phyloP scores from a whole-genome alignment of 169 alveolate genomes.

The Eimeria praecox region DNA sequence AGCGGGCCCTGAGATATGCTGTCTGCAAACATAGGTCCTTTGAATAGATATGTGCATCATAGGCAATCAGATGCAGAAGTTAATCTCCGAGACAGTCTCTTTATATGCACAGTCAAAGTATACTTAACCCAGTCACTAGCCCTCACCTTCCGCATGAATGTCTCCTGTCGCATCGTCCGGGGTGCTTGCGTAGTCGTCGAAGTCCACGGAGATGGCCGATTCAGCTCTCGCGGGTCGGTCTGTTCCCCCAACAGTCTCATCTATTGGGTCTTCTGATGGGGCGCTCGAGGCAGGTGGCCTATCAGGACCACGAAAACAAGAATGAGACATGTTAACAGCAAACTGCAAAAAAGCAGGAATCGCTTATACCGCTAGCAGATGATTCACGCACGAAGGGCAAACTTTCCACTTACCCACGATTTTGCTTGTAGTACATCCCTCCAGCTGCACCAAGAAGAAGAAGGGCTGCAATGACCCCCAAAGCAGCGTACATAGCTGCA shows the following conservation, averaged over 20 bases:
- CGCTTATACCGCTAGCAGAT: background rate
- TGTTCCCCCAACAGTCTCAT: constrained; percentile 51
- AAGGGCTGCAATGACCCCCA: constrained; percentile 4
- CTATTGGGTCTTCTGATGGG: background rate
- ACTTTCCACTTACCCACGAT: background rate
- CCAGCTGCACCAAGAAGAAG: constrained; percentile 55
- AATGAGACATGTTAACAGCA: background rate
- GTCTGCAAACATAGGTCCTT: background rate
- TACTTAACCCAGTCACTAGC: background rate
- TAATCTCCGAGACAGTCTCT: background rate
- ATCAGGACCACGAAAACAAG: background rate
- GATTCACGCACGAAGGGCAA: background rate
- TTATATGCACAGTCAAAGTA: background rate
- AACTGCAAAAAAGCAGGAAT: background rate
- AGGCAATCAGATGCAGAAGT: background rate
- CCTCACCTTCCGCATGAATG: constrained; percentile 65
- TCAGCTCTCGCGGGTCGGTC: constrained; percentile 48
- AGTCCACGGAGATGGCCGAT: constrained; percentile 65
- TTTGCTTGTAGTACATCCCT: constrained; percentile 51
- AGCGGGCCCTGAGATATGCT: background rate
- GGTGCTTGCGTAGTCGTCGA: constrained; percentile 70
- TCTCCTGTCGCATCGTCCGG: constrained; percentile 71
- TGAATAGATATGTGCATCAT: background rate
- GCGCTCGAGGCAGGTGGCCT: background rate
- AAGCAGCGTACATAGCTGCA: constrained; percentile 27